Evolutionary conservation across 129 eudicot genomes (phyloP).

Genomic region (Flaveria linearis): DNA sequence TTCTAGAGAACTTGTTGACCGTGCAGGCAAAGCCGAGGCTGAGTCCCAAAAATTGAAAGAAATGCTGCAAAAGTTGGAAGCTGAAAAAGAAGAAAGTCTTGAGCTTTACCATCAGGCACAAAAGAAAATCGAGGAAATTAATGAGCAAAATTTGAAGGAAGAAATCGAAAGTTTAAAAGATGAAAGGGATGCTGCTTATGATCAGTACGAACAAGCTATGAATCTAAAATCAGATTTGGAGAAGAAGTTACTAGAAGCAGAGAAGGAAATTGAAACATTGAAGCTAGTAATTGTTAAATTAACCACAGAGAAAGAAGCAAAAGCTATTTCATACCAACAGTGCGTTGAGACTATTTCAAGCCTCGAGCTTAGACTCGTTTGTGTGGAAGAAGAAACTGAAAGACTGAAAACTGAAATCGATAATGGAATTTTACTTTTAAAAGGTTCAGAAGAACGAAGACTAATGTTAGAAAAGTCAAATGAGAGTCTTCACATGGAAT

Average conservation of each 20-base stretch:
- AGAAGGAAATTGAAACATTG: slow-evolving; percentile 59
- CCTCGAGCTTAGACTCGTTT: slow-evolving; percentile 11
- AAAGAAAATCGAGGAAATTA: slow-evolving; percentile 44
- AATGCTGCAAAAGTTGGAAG: slow-evolving; percentile 42
- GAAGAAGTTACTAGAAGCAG: slow-evolving; percentile 49
- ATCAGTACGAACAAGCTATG: slow-evolving; percentile 47
- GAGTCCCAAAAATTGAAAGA: slow-evolving; percentile 1
- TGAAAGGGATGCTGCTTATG: slow-evolving; percentile 55
- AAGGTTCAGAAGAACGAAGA: slow-evolving; percentile 62
- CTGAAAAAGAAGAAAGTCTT: slow-evolving; percentile 67
- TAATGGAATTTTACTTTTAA: slow-evolving; percentile 48
- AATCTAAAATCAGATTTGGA: slow-evolving; percentile 50
- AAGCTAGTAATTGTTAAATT: slow-evolving; percentile 46
- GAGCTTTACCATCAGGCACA: slow-evolving; percentile 49
- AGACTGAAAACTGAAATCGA: slow-evolving; percentile 57
- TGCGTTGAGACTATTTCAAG: slow-evolving; percentile 32
- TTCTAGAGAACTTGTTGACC: slow-evolving; percentile 9
- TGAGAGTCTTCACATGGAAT: slow-evolving; percentile 48
- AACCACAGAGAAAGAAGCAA: slow-evolving; percentile 61
- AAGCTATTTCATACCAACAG: slow-evolving; percentile 46
- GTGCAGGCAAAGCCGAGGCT: slow-evolving; percentile 3
- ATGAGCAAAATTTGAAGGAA: slow-evolving; percentile 43
- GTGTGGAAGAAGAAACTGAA: slow-evolving; percentile 47
- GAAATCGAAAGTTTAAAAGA: slow-evolving; percentile 45
- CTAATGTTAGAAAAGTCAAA: slow-evolving; percentile 55